Evolutionary conservation across 495 filamentous ascomycete species (phyloP).

Genomic region (Lentithecium fluviatile): DNA sequence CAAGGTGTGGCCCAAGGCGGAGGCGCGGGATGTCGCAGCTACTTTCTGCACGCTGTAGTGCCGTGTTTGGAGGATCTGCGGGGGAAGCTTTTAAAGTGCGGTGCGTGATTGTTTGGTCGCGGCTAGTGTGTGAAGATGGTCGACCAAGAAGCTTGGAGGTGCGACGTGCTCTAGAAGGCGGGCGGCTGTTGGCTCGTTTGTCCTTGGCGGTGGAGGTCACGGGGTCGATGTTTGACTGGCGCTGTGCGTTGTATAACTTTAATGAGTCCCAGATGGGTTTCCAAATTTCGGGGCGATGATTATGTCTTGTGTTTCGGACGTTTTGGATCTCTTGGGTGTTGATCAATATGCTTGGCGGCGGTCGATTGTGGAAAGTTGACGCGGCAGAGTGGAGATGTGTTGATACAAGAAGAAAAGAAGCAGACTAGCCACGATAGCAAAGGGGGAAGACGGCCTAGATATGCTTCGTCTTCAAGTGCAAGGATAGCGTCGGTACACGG

Average conservation of each 20-base stretch:
- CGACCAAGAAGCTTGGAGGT: conserved; percentile 25
- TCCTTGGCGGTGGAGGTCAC: conserved; percentile 17
- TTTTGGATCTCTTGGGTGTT: conserved; percentile 19
- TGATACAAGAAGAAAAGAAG: conserved; percentile 18
- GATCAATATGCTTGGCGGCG: conserved; percentile 25
- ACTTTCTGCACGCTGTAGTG: background rate
- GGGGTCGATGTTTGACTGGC: conserved; percentile 16
- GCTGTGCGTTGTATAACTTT: conserved; percentile 19
- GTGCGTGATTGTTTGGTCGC: conserved; percentile 7
- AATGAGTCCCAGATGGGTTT: conserved; percentile 15
- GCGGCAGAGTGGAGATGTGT: conserved; percentile 29
- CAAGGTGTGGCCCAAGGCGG: background rate
- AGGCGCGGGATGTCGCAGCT: conserved; percentile 21
- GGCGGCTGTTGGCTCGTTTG: conserved; percentile 12
- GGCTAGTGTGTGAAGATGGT: conserved; percentile 10
- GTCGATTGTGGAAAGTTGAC: conserved; percentile 7
- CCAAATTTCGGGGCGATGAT: conserved; percentile 7
- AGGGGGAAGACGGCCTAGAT: background rate
- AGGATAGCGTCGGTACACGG: conserved; percentile 8
- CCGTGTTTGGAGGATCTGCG: background rate
- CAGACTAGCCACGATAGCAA: background rate
- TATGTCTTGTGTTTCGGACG: conserved; percentile 7
- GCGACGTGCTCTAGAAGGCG: conserved; percentile 1
- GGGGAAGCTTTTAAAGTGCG: background rate
- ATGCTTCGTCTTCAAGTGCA: background rate